Base-by-base conservation (phyloP, 495 filamentous ascomycete species). In the Parathielavia appendiculata region DNA sequence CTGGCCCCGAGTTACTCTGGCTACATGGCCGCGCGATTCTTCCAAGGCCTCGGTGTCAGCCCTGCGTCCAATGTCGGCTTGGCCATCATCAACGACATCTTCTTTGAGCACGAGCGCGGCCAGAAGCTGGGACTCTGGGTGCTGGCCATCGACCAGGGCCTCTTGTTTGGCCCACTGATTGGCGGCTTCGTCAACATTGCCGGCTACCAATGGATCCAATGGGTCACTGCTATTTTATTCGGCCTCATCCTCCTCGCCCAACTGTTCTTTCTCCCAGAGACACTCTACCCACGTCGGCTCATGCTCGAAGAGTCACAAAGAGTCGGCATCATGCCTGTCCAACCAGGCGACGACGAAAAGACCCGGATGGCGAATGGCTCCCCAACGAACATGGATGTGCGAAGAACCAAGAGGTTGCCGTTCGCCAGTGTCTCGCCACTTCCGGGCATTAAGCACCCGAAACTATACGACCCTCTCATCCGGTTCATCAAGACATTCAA, bases 41-140 rank as follows among this genome's bases (percentile, higher is more conserved):
- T 85, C 62, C 83, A 86, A 64, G 82, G 83, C 1, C 76, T 85
- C 40, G 83, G 83, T 0, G 81, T 83, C 13, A 76, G 75, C 55
- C 83, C 83, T 9, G 82, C 73, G 3, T 72, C 78, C 9, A 86
- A 79, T 5, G 81, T 86, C 10, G 83, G 83, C 11, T 73, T 86
- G 74, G 80, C 81, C 12, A 73, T 85, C 44, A 76, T 83, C 45
- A 75, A 77, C 58, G 75, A 78, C 63, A 60, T 84, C 1, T 86
- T 84, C 60, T 86, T 83, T 55, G 81, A 84, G 62, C 75, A 84
- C 49, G 76, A 86, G 63, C 75, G 81, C 11, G 83, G 82, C 1
- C 74, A 80, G 57, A 85, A 84, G 63, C 66, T 86, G n/a, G 82
- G 83, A 1, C 56, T 86, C 35, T 86, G 83, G 83, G 82, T 83